Evolutionary conservation across 2,329 filamentous ascomycete genomes (phyloP).

Genomic region (Aspergillus intermedius): DNA sequence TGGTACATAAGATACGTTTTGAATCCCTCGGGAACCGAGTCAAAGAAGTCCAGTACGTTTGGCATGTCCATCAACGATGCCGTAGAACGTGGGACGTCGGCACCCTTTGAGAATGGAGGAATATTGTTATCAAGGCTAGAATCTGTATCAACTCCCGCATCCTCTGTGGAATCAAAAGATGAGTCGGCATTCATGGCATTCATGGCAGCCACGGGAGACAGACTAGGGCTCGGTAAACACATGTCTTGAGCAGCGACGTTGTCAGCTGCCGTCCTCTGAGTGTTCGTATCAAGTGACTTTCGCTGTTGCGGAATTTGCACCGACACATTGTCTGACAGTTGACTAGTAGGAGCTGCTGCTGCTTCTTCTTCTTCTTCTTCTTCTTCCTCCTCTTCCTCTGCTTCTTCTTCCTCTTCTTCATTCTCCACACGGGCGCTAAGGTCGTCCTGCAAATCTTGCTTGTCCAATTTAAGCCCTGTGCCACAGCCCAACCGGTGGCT

Average conservation of each 20-base stretch:
- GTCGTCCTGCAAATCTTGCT: constrained; percentile 9
- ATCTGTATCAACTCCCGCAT: constrained; percentile 36
- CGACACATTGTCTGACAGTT: constrained; percentile 5
- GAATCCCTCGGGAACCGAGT: constrained; percentile 82
- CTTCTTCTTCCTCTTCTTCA: neutral
- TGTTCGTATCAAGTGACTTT: constrained; percentile 13
- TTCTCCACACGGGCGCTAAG: constrained; percentile 5
- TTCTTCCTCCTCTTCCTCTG: constrained; percentile 2
- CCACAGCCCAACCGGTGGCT: constrained; percentile 11
- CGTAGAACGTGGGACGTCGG: constrained; percentile 22
- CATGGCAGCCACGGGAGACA: constrained; percentile 82
- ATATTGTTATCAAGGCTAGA: constrained; percentile 36
- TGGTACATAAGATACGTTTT: constrained; percentile 98
- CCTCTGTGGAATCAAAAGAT: constrained; percentile 37
- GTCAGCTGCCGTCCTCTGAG: constrained; percentile 51
- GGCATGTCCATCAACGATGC: constrained; percentile 68
- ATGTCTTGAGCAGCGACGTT: constrained; percentile 74
- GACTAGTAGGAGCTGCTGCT: constrained; percentile 13
- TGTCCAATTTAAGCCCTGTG: constrained; percentile 5
- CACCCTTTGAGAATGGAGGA: constrained; percentile 16
- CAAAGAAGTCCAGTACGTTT: constrained; percentile 79
- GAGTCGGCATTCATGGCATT: constrained; percentile 45
- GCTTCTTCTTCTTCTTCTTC: constrained; percentile 8
- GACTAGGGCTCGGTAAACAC: constrained; percentile 85
- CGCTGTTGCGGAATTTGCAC: constrained; percentile 10